Evolutionary conservation across 805 yeast genomes (phyloP).

Genomic region (Kuraishia cidri): DNA sequence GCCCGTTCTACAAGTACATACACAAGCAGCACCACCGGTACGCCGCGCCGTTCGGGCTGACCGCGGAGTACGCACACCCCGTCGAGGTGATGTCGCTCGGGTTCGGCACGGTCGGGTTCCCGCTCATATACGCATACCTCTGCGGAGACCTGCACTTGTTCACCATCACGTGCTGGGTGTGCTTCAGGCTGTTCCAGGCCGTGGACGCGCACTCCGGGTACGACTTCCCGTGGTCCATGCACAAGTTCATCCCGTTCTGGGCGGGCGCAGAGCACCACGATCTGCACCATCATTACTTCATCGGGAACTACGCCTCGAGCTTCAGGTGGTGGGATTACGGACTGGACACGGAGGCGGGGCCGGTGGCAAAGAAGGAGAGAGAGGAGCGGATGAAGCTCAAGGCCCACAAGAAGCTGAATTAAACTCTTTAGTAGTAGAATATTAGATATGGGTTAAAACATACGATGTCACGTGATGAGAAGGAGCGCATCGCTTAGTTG

Average conservation of each 20-base stretch:
- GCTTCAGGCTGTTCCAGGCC: slow-evolving; percentile 45
- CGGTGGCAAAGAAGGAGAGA: slow-evolving; percentile 37
- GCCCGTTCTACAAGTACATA: slow-evolving; percentile 45
- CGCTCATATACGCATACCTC: slow-evolving; percentile 41
- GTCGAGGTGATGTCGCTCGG: slow-evolving; percentile 49
- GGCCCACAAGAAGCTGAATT: slow-evolving; percentile 24
- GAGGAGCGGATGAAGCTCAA: slow-evolving; percentile 30
- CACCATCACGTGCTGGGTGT: slow-evolving; percentile 44
- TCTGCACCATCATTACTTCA: slow-evolving; percentile 50
- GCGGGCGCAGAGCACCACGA: slow-evolving; percentile 61
- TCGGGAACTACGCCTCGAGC: slow-evolving; percentile 49
- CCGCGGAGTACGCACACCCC: slow-evolving; percentile 58
- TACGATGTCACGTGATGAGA: too few species aligned
- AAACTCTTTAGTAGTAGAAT: neutral
- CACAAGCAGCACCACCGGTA: slow-evolving; percentile 55
- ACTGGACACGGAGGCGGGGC: slow-evolving; percentile 49
- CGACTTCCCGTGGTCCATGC: slow-evolving; percentile 54
- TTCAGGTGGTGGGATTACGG: slow-evolving; percentile 51
- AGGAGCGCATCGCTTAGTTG: too few species aligned
- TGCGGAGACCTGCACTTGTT: slow-evolving; percentile 41
- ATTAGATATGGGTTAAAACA: neutral
- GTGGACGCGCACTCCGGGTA: slow-evolving; percentile 57
- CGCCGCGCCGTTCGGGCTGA: slow-evolving; percentile 54
- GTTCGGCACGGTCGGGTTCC: slow-evolving; percentile 53
- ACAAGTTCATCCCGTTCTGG: slow-evolving; percentile 51